A percentile compares a stretch with the other conserved stretches of the same genome.
Conservation (phyloP, 352 stramenopile species). For the Thraustotheca clavata region DNA sequence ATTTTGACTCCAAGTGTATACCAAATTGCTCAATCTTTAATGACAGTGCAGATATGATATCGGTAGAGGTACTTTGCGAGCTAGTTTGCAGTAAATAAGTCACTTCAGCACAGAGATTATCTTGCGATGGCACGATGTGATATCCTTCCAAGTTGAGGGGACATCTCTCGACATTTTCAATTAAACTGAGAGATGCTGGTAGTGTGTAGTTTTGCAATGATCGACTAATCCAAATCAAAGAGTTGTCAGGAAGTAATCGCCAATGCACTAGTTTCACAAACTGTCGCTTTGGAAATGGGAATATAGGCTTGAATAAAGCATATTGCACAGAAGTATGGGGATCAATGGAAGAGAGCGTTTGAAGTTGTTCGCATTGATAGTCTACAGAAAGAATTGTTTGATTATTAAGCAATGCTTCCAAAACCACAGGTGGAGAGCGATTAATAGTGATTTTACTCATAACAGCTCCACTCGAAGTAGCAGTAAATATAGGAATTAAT, state of each 20-base stretch:
- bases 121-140: conserved; percentile 41
- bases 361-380: conserved; percentile 22
- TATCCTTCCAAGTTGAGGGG: conserved; percentile 51
- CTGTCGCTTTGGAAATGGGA: conserved; percentile 41
- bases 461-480: conserved; percentile 34
- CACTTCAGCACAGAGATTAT: conserved; percentile 42
- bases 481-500: neutral
- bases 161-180: neutral
- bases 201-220: neutral
- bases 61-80: conserved; percentile 39
- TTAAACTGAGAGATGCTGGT: neutral
- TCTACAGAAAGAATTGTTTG: conserved; percentile 41
- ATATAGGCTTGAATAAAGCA: conserved; percentile 56
- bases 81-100: conserved; percentile 66
- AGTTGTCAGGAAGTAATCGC: conserved; percentile 50
- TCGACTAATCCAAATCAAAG: conserved; percentile 39
- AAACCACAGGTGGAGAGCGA: conserved; percentile 39
- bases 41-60: conserved; percentile 36
- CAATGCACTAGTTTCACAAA: conserved; percentile 68
- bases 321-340: conserved; percentile 68
- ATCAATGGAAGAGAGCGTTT: conserved; percentile 50
- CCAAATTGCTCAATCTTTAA: neutral
- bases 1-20: no score
- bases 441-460: conserved; percentile 51
- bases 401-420: conserved; percentile 50